Conservation (phyloP, 2,329 filamentous ascomycete species). For the Calonectria pseudoturangicola region DNA sequence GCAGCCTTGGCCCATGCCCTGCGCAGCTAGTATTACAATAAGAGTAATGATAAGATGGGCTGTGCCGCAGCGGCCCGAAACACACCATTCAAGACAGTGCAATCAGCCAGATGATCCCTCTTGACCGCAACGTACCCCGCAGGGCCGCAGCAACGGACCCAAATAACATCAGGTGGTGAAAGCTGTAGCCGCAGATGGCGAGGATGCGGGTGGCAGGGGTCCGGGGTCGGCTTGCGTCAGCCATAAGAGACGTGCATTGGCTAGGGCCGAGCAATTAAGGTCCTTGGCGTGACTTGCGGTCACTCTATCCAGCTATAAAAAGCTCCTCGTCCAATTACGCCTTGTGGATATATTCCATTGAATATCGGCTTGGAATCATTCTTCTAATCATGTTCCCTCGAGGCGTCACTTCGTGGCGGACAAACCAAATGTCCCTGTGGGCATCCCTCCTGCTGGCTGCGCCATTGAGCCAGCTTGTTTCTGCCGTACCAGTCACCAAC, state of each 20-base stretch:
- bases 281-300: background rate
- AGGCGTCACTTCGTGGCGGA: background rate
- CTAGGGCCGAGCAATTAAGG: background rate
- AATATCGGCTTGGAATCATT: background rate
- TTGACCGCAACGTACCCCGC: constrained; percentile 25
- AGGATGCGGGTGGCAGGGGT: background rate
- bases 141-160: background rate
- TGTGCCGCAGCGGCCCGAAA: constrained; percentile 15
- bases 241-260: background rate
- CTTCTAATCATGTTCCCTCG: constrained; percentile 14
- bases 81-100: background rate
- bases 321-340: constrained; percentile 2
- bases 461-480: background rate
- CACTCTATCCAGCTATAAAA: background rate
- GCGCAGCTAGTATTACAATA: background rate
- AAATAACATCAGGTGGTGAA: constrained; percentile 15
- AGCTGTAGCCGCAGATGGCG: constrained; percentile 1
- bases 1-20: constrained; percentile 3
- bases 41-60: constrained; percentile 21
- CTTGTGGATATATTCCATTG: background rate
- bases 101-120: background rate
- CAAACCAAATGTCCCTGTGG: constrained; percentile 11
- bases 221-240: constrained; percentile 6
- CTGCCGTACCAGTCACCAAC: background rate
- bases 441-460: constrained; percentile 1